A percentile compares a stretch with the other conserved stretches of the same genome.
These are phyloP conservation scores for Penicillium sp. DNA, from an alignment of 2,329 filamentous ascomycete species.

Conservation along the genomic window DNA sequence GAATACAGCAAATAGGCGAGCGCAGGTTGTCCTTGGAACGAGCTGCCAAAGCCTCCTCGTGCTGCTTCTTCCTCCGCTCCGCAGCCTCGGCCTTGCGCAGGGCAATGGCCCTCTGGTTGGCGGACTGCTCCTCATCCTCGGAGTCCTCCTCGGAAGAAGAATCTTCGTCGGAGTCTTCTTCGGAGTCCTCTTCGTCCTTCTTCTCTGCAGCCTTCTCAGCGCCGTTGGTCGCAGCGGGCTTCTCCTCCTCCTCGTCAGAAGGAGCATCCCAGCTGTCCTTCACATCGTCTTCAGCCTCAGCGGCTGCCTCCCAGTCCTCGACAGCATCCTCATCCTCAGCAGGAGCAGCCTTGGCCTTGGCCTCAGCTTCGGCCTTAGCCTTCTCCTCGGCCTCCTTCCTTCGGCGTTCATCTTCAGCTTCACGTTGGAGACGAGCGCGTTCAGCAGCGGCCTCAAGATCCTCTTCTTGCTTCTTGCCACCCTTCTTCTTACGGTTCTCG, in stretches of 20 bases:
- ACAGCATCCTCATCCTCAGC: slow-evolving; percentile 60
- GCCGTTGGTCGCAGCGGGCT: slow-evolving; percentile 28
- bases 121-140: slow-evolving; percentile 76
- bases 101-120: slow-evolving; percentile 72
- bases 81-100: slow-evolving; percentile 87
- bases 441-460: slow-evolving; percentile 58
- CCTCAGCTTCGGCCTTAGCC: slow-evolving; percentile 75
- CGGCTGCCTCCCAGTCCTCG: slow-evolving; percentile 87
- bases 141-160: slow-evolving; percentile 59
- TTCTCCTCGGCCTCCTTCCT: slow-evolving; percentile 75
- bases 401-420: slow-evolving; percentile 61
- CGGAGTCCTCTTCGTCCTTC: slow-evolving; percentile 33
- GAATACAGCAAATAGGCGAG: slow-evolving; percentile 98
- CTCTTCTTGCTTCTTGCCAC: slow-evolving; percentile 66
- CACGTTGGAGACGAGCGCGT: slow-evolving; percentile 52
- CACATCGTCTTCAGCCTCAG: slow-evolving; percentile 74
- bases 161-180: slow-evolving; percentile 40
- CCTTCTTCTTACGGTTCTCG: slow-evolving; percentile 79
- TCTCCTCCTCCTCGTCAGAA: slow-evolving; percentile 67
- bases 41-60: slow-evolving; percentile 88
- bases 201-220: slow-evolving; percentile 33
- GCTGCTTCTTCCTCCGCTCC: slow-evolving; percentile 84
- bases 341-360: slow-evolving; percentile 63
- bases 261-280: slow-evolving; percentile 94
- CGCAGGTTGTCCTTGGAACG: slow-evolving; percentile 93